phyloP scores from a whole-genome alignment of 2,329 filamentous ascomycete genomes.

The Cladosporium sp. region DNA sequence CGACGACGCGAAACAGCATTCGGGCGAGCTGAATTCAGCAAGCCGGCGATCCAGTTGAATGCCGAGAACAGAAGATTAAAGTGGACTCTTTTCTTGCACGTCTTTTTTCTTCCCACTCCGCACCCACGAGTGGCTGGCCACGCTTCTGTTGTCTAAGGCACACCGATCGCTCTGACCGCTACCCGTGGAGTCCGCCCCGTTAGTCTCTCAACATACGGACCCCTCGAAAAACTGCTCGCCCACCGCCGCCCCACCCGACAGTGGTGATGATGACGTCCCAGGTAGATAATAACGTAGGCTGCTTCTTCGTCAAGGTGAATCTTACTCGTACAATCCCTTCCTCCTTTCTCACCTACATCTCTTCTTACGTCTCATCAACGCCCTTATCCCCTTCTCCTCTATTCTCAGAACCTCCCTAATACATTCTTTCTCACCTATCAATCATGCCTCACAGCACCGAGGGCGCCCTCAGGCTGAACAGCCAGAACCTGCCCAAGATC shows the following conservation, averaged over 20 bases:
- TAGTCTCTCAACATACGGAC: background rate
- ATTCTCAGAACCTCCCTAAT: background rate
- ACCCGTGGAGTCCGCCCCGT: background rate
- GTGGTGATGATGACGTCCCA: background rate
- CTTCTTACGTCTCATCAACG: background rate
- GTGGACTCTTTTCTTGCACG: too few relatives aligned
- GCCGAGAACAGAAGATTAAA: too few relatives aligned
- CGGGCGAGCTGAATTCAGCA: too few relatives aligned
- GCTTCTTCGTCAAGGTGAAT: background rate
- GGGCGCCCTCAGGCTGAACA: constrained; percentile 38
- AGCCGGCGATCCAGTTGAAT: too few relatives aligned
- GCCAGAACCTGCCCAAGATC: constrained; percentile 37
- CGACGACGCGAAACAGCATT: too few relatives aligned
- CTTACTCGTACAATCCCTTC: background rate
- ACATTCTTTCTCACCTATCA: background rate
- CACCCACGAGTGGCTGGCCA: too few relatives aligned
- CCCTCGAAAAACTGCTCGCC: background rate
- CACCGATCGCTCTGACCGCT: background rate
- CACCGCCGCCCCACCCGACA: background rate
- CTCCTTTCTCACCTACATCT: background rate
- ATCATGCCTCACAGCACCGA: constrained; percentile 25
- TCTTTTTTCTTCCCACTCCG: too few relatives aligned
- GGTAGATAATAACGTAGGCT: background rate
- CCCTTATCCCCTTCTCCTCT: background rate
- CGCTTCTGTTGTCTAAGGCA: background rate